Percentiles rank a stretch among this genome's conserved stretches.
Evolutionary conservation across 163 green algal species (phyloP).

Genomic region (Scenedesmus sp.): DNA sequence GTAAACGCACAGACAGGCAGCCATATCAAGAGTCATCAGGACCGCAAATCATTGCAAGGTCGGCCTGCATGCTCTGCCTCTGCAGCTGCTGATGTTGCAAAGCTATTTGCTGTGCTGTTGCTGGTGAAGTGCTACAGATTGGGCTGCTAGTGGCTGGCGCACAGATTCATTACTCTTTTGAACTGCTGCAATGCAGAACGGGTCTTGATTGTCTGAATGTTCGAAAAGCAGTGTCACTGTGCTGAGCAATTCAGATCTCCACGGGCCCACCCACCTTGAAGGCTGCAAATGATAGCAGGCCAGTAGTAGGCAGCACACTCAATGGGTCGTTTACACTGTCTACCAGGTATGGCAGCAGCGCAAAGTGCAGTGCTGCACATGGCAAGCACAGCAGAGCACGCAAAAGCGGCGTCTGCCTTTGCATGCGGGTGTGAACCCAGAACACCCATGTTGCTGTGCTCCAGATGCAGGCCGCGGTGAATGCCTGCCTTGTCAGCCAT

Average conservation of each 20-base stretch:
- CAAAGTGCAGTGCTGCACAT: constrained; percentile 3
- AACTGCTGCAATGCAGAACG: background rate
- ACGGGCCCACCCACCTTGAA: background rate
- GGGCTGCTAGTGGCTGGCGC: too few species aligned
- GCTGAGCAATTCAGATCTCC: background rate
- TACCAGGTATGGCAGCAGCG: background rate
- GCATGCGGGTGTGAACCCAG: background rate
- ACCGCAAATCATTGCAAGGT: background rate
- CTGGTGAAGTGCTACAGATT: too few species aligned
- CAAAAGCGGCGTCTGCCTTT: background rate
- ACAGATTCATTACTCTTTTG: too few species aligned
- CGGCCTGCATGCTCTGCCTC: background rate
- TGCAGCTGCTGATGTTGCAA: background rate
- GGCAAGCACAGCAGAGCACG: constrained; percentile 1
- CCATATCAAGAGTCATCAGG: background rate
- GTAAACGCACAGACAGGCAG: background rate
- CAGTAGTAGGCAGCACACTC: background rate
- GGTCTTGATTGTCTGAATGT: too few species aligned
- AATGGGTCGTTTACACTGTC: background rate
- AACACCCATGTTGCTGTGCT: constrained; percentile 5
- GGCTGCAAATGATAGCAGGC: background rate
- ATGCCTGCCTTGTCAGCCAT: background rate
- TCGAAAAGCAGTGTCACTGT: too few species aligned
- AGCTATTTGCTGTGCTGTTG: too few species aligned
- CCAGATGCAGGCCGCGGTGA: background rate